Evolutionary conservation across 1,284 basidiomycete genomes (phyloP), one percentile per base, ranked within the genome.

Genomic region (Cystobasidium slooffiae): DNA sequence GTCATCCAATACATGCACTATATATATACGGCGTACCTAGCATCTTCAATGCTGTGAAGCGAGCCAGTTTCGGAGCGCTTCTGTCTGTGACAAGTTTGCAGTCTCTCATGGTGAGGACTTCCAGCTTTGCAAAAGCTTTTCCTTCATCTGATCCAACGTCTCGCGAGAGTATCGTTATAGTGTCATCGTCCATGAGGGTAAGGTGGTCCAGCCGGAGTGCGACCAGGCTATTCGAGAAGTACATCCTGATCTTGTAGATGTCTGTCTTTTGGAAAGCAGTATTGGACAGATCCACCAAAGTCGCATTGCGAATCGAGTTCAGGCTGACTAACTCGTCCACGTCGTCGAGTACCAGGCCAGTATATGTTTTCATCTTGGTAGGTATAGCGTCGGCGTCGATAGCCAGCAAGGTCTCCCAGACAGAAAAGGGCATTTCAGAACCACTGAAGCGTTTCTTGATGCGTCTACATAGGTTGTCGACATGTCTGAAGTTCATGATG

Each of bases 31-130:
- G n/a, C 69, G 5, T 37, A 73, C 70, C 70, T 59, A 73, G 51
- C 52, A 73, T 22, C 24, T 73, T 59, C 4, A 73, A 22, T 49
- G 49, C 44, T 43, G 70, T 61, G 24, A 73, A 66, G 10, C 52
- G 39, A 20, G 63, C 51, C 8, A 73, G 24, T 63, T 58, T 65
- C 16, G 62, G 43, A n/a, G 58, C 62, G 31, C 62, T 65, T 46
- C 49, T 53, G 46, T 73, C 70, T 8, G 70, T 73, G n/a, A 73
- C 51, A 6, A 59, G 49, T 20, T 58, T 73, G 47, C 70, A 73
- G 6, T 43, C 63, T 41, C 22, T 22, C 10, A 73, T 31, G 22
- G 70, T 62, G 51, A 73, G 62, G 16, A 73, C 53, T 44, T 64
- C 61, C 24, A 73, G 49, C 31, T 51, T 73, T n/a, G n/a, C 43